Evolutionary conservation across 2,329 filamentous ascomycete genomes (phyloP).

Genomic region (Penicillium psychrosexuale): DNA sequence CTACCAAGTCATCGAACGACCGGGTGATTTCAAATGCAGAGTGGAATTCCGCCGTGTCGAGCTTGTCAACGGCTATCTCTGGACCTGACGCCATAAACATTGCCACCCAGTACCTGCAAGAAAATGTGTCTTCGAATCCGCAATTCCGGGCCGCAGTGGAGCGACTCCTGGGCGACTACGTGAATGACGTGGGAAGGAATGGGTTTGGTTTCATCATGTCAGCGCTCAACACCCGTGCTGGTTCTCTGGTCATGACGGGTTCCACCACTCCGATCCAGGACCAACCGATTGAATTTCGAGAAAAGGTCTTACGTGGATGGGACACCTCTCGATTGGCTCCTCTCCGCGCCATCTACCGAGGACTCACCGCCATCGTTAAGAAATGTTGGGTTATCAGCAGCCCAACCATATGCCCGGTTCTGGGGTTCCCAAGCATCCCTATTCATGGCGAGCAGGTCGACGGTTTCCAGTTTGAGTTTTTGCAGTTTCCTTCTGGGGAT

Average conservation of each 20-base stretch:
- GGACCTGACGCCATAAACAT: constrained; percentile 35
- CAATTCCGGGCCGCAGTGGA: constrained; percentile 50
- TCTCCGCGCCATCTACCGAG: constrained; percentile 50
- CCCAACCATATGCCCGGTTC: constrained; percentile 48
- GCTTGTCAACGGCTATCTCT: constrained; percentile 26
- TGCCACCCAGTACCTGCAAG: constrained; percentile 47
- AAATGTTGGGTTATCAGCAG: constrained; percentile 54
- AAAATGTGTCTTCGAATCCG: constrained; percentile 48
- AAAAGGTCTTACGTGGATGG: constrained; percentile 55
- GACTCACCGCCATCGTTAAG: constrained; percentile 50
- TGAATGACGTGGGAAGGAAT: constrained; percentile 49
- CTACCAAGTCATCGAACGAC: constrained; percentile 32
- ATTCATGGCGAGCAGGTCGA: constrained; percentile 51
- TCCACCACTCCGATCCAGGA: constrained; percentile 53
- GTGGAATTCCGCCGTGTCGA: constrained; percentile 40
- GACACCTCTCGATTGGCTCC: constrained; percentile 51
- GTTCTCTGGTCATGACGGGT: constrained; percentile 57
- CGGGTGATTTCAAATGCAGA: constrained; percentile 41
- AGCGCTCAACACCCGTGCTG: constrained; percentile 54
- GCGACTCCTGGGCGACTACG: constrained; percentile 48
- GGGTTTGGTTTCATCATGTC: constrained; percentile 53
- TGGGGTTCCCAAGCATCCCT: constrained; percentile 56
- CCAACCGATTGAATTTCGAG: constrained; percentile 54
- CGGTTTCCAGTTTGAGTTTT: constrained; percentile 55
- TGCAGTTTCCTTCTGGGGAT: constrained; percentile 54